A percentile compares a stretch with the other conserved stretches of the same genome.
These are phyloP conservation scores for Flueggea neowawraea DNA, from an alignment of 441 rosid species.

Conservation along the genomic window DNA sequence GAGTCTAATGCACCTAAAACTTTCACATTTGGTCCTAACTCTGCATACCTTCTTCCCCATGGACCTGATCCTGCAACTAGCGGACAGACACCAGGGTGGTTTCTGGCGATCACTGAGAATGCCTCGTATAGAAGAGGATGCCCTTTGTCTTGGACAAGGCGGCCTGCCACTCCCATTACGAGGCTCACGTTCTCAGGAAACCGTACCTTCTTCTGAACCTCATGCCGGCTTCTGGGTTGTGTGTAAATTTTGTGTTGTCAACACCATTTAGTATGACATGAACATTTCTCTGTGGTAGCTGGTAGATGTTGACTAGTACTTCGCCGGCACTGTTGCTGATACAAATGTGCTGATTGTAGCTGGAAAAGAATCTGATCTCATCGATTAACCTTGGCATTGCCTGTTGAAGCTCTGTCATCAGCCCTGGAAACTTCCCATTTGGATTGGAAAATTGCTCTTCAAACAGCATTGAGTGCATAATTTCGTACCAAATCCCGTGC, in stretches of 20 bases:
- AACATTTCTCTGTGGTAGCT: conserved; percentile 49
- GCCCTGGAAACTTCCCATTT: conserved; percentile 24
- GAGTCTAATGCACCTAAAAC: conserved; percentile 51
- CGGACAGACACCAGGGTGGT: conserved; percentile 35
- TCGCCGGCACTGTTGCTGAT: conserved; percentile 73
- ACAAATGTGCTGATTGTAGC: conserved; percentile 61
- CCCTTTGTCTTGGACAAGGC: conserved; percentile 75
- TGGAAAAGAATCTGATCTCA: conserved; percentile 60
- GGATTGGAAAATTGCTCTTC: conserved; percentile 51
- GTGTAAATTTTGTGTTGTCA: conserved; percentile 43
- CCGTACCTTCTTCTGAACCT: conserved; percentile 40
- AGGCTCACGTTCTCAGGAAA: conserved; percentile 33
- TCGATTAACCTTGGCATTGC: conserved; percentile 59
- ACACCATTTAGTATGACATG: conserved; percentile 76
- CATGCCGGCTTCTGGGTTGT: conserved; percentile 33
- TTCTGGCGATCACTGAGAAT: conserved; percentile 36
- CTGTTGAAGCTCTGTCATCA: conserved; percentile 51
- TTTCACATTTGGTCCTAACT: conserved; percentile 50
- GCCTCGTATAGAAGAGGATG: conserved; percentile 66
- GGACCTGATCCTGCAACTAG: conserved; percentile 80
- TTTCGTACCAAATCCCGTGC: conserved; percentile 81
- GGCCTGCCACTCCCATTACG: conserved; percentile 73
- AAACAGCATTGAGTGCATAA: conserved; percentile 54
- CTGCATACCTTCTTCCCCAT: conserved; percentile 56
- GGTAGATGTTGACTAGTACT: conserved; percentile 57